Base-by-base conservation (phyloP, 345 rosid species). In the Eucalyptus albens region DNA sequence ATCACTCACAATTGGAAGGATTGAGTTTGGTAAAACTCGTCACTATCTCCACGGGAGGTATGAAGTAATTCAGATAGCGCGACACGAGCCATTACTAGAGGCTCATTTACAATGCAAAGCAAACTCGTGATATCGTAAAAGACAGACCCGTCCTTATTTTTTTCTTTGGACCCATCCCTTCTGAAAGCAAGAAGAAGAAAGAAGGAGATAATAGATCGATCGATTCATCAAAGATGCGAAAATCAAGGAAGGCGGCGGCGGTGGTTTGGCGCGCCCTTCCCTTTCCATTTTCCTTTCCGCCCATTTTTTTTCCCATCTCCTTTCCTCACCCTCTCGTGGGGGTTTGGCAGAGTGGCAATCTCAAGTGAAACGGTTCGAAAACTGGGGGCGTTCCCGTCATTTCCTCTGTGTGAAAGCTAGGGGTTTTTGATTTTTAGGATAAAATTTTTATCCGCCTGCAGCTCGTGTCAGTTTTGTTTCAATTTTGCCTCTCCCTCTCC, bases 321-420 rank as follows among this genome's bases (percentile, higher is more conserved):
- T 60, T 16, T 27, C 26, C 17, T 27, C 72, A 31, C 15, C 88
- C 55, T 72, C 15, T 3, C 15, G 27, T 21, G 1, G 13, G 62
- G 86, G 42, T 86, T 89, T 89, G 88, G 90, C 90, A n/a, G 90
- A 86, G 90, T 89, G 88, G 90, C 88, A 89, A 55, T 26, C 37
- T 5, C 17, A 12, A 12, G 88, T 51, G 53, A 89, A 60, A 62
- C 37, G 11, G 6, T 3, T 26, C 56, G 29, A 21, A 33, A 17
- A 50, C 16, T 4, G n/a, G 44, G 90, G 86, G 88, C 12, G 27
- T 4, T 1, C n/a, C n/a, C n/a, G n/a, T n/a, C n/a, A n/a, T n/a
- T n/a, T n/a, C n/a, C n/a, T n/a, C n/a, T n/a, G n/a, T n/a, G n/a
- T n/a, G n/a, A n/a, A n/a, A n/a, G n/a, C n/a, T n/a, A n/a, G n/a